Conservation (phyloP, 768 basidiomycete genomes). For the Lactifluus pinguis region DNA sequence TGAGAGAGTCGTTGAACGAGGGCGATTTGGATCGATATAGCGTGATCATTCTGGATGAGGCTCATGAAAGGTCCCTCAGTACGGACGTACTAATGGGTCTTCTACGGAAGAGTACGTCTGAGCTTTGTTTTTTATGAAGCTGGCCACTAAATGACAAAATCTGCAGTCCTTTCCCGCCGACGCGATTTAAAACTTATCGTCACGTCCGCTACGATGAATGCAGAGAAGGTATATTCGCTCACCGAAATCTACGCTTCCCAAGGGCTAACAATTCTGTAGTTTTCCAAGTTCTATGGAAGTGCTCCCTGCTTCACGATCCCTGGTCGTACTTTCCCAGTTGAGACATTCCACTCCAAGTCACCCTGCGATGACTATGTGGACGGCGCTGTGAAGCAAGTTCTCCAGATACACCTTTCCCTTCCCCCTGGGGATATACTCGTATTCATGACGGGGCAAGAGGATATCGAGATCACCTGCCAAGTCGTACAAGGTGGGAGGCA, state of each 20-base stretch:
- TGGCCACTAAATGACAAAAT: slow-evolving; percentile 23
- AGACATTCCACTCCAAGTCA: slow-evolving; percentile 91
- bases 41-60: slow-evolving; percentile 97
- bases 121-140: not conserved
- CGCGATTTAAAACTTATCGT: slow-evolving; percentile 94
- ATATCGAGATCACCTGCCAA: slow-evolving; percentile 95
- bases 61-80: slow-evolving; percentile 93
- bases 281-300: slow-evolving; percentile 91
- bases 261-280: slow-evolving; percentile 40
- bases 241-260: not conserved
- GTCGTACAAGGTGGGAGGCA: slow-evolving; percentile 68
- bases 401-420: slow-evolving; percentile 90
- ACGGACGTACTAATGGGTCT: slow-evolving; percentile 99
- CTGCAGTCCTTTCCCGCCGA: slow-evolving; percentile 61
- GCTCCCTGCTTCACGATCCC: slow-evolving; percentile 93
- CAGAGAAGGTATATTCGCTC: slow-evolving; percentile 67
- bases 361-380: slow-evolving; percentile 99
- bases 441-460: slow-evolving; percentile 99
- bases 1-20: slow-evolving; percentile 97
- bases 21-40: slow-evolving; percentile 97
- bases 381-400: slow-evolving; percentile 93
- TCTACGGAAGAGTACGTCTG: slow-evolving; percentile 71
- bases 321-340: slow-evolving; percentile 94
- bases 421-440: slow-evolving; percentile 93
- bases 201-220: slow-evolving; percentile 99